These are phyloP conservation scores for Forsythia suspensa DNA, from an alignment of 257 asterid species.

Conservation along the genomic window DNA sequence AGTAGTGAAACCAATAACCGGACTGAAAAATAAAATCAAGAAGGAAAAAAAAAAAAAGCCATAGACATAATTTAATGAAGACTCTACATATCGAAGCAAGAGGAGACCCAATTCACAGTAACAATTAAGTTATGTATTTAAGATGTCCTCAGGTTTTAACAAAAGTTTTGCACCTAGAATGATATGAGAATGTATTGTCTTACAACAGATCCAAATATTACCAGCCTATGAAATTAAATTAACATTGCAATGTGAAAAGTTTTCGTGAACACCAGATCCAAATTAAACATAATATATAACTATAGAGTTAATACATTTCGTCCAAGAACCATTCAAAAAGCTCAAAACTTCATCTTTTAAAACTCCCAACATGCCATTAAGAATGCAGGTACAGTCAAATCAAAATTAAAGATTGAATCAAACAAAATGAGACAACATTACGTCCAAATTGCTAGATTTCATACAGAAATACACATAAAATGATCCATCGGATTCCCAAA, in stretches of 20 bases:
- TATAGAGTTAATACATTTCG: neutral
- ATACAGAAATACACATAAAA: conserved; percentile 12
- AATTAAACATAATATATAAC: neutral
- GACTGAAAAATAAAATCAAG: neutral
- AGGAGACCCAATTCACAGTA: neutral
- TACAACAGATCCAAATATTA: neutral
- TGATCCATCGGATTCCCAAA: conserved; percentile 9
- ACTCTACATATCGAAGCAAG: conserved; percentile 18
- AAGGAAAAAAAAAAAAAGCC: neutral
- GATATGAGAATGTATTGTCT: neutral
- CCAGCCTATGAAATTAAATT: neutral
- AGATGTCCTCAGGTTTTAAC: neutral
- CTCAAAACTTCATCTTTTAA: neutral
- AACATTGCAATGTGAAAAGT: conserved; percentile 11
- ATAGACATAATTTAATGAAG: neutral
- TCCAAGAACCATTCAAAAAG: conserved; percentile 17
- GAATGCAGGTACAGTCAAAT: conserved; percentile 17
- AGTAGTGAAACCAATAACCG: neutral
- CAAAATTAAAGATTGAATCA: conserved; percentile 8
- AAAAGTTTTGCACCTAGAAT: neutral
- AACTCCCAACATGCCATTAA: neutral
- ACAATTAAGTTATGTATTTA: neutral
- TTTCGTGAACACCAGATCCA: conserved; percentile 7
- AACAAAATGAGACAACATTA: conserved; percentile 18
- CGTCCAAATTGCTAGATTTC: conserved; percentile 26